Percentiles rank a stretch among this genome's conserved stretches.
phyloP scores from a whole-genome alignment of 2,329 filamentous ascomycete species.

The Diplodia mutila region DNA sequence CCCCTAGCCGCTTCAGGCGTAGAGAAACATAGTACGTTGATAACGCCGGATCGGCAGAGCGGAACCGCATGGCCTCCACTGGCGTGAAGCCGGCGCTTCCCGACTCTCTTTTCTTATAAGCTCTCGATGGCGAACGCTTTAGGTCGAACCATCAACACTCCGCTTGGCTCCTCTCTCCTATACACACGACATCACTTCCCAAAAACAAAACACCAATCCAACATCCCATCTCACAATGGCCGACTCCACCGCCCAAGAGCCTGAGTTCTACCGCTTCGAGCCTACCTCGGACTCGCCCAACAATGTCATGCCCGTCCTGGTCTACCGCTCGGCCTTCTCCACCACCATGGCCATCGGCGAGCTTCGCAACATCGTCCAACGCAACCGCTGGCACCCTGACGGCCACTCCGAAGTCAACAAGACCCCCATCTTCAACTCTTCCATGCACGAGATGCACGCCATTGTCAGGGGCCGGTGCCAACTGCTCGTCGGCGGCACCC shows the following conservation, averaged over 20 bases:
- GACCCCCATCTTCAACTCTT: conserved; percentile 6
- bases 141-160: background rate
- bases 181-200: background rate
- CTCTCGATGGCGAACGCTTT: background rate
- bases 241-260: background rate
- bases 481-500: conserved; percentile 3
- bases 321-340: conserved; percentile 12
- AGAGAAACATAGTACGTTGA: conserved; percentile 12
- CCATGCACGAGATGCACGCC: conserved; percentile 5
- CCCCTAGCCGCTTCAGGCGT: conserved; percentile 3
- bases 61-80: conserved; percentile 3
- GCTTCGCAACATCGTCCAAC: background rate
- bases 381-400: background rate
- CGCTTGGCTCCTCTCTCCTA: background rate
- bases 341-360: background rate
- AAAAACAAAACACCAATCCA: too few species aligned
- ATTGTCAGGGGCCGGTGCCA: conserved; percentile 1
- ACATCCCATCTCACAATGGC: background rate
- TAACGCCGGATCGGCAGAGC: conserved; percentile 15
- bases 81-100: conserved; percentile 11
- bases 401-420: background rate
- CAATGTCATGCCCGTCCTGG: conserved; percentile 11
- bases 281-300: conserved; percentile 7
- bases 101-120: conserved; percentile 8
- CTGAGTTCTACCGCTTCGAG: conserved; percentile 10